Conservation (phyloP, 1,284 basidiomycete genomes). For the Cryptococcus deneoformans region DNA sequence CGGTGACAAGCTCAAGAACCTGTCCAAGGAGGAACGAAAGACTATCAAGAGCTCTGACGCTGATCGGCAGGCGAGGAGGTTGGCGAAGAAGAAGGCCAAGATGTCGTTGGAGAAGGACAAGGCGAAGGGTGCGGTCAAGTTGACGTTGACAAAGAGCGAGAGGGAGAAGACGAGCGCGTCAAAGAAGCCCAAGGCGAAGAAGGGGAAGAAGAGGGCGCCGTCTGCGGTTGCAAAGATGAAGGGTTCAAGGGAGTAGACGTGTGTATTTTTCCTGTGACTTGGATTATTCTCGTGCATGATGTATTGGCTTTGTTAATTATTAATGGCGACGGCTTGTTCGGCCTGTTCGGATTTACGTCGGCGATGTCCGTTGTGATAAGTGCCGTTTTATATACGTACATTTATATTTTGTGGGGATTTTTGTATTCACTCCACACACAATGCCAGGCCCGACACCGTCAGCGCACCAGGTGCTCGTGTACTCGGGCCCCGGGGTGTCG, state of each 20-base stretch:
- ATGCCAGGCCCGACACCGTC: constrained; percentile 20
- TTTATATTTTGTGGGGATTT: background rate
- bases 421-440: background rate
- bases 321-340: too few relatives aligned
- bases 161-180: constrained; percentile 13
- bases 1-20: constrained; percentile 67
- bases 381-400: too few relatives aligned
- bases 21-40: constrained; percentile 85
- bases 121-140: constrained; percentile 47
- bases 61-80: constrained; percentile 71
- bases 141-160: constrained; percentile 29
- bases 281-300: too few relatives aligned
- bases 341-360: too few relatives aligned
- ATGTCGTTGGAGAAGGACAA: constrained; percentile 62
- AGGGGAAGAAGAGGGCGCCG: constrained; percentile 39
- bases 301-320: too few relatives aligned
- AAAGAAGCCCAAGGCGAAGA: constrained; percentile 24
- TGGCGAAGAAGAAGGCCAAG: constrained; percentile 79
- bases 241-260: constrained; percentile 39
- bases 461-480: constrained; percentile 65
- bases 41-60: constrained; percentile 70
- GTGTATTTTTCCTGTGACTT: too few relatives aligned
- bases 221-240: constrained; percentile 48
- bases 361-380: too few relatives aligned
- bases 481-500: constrained; percentile 67